These are phyloP conservation scores for Suillus luteus DNA, from an alignment of 768 basidiomycete species.

Conservation along the genomic window DNA sequence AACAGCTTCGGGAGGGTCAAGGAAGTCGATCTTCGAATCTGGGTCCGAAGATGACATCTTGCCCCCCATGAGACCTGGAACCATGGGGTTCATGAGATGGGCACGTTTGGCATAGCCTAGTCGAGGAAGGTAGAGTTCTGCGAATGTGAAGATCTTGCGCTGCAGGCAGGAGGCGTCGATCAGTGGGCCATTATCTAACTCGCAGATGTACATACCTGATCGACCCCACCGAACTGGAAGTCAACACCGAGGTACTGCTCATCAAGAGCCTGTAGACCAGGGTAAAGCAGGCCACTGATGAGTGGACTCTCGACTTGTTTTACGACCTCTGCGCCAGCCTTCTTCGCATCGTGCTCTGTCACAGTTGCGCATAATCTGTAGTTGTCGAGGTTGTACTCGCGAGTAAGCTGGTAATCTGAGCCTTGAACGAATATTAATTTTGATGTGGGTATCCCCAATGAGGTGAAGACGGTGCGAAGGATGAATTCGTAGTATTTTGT, in stretches of 20 bases:
- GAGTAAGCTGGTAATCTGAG: constrained; percentile 88
- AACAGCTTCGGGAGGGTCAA: constrained; percentile 82
- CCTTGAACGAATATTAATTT: constrained; percentile 85
- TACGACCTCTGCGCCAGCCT: constrained; percentile 98
- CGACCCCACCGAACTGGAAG: constrained; percentile 97
- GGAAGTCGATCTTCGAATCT: constrained; percentile 97
- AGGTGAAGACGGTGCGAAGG: constrained; percentile 79
- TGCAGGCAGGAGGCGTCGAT: constrained; percentile 32
- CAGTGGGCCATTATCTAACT: background rate
- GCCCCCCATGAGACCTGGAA: constrained; percentile 89
- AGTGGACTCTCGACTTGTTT: constrained; percentile 94
- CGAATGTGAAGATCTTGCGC: constrained; percentile 99
- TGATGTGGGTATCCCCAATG: constrained; percentile 88
- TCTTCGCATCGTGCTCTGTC: constrained; percentile 95
- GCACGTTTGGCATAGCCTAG: constrained; percentile 94
- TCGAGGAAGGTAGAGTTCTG: constrained; percentile 91
- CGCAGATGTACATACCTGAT: constrained; percentile 66
- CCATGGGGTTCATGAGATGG: constrained; percentile 98
- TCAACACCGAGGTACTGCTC: constrained; percentile 95
- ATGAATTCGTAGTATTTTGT: constrained; percentile 89
- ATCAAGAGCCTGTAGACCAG: constrained; percentile 94
- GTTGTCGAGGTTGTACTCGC: constrained; percentile 93
- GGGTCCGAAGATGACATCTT: constrained; percentile 99
- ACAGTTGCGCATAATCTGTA: constrained; percentile 91
- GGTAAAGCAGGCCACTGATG: constrained; percentile 91